phyloP scores from a whole-genome alignment of 192 early-diverging fungal genomes.

The Coemansia sp. region DNA sequence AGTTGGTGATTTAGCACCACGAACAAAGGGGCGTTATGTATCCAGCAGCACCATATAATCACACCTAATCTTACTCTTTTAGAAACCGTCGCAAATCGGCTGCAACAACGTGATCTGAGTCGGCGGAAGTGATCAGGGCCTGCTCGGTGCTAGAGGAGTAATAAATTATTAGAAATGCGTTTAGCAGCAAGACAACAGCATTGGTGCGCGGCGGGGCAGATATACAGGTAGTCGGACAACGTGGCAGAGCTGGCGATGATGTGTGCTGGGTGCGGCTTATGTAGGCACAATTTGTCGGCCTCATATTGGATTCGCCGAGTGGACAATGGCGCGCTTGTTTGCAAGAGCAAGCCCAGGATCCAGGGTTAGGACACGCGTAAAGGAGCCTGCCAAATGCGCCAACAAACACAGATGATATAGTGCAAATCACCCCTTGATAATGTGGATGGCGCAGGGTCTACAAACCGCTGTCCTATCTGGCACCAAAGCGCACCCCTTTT shows the following conservation, averaged over 20 bases:
- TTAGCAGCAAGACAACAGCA: background rate
- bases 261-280: slow-evolving; percentile 11
- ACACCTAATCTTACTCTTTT: slow-evolving; percentile 5
- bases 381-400: slow-evolving; percentile 4
- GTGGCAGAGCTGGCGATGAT: background rate
- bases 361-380: slow-evolving; percentile 12
- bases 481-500: background rate
- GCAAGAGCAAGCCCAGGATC: background rate
- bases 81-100: background rate
- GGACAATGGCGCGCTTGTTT: slow-evolving; percentile 9
- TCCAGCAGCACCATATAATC: background rate
- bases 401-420: slow-evolving; percentile 15
- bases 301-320: slow-evolving; percentile 19
- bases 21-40: background rate
- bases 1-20: slow-evolving; percentile 6
- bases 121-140: background rate
- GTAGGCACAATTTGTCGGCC: slow-evolving; percentile 16
- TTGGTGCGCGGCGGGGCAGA: background rate
- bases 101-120: too few species aligned
- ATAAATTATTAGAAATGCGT: background rate
- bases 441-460: slow-evolving; percentile 19
- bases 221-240: background rate
- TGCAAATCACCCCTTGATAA: slow-evolving; percentile 7
- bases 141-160: slow-evolving; percentile 8
- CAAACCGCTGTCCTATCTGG: background rate